These are phyloP conservation scores for Komagataella populi DNA, from an alignment of 805 yeast genomes.

Conservation along the genomic window DNA sequence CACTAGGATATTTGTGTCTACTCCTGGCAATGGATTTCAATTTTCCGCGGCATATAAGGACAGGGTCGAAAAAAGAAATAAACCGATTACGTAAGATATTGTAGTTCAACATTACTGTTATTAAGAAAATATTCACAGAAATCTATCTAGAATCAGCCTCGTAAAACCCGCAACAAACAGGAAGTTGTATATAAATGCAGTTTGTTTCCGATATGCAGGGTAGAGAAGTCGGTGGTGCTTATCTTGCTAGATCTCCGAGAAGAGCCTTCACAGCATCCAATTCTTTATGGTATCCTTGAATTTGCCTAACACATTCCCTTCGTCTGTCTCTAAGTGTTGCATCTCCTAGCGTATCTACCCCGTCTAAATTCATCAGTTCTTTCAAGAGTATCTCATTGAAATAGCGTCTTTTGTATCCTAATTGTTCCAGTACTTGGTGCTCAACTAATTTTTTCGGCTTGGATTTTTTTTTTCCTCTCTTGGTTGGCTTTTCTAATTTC, in stretches of 20 bases:
- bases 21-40: too few relatives aligned
- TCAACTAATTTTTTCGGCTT: not conserved
- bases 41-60: not conserved
- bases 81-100: not conserved
- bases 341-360: constrained; percentile 37
- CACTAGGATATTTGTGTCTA: too few relatives aligned
- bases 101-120: too few relatives aligned
- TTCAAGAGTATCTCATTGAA: constrained; percentile 58
- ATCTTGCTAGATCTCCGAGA: not conserved
- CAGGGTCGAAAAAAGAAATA: not conserved
- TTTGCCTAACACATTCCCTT: constrained; percentile 41
- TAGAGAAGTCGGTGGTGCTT: not conserved
- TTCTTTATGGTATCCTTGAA: constrained; percentile 45
- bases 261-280: constrained; percentile 24
- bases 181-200: not conserved
- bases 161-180: not conserved
- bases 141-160: not conserved
- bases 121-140: too few relatives aligned
- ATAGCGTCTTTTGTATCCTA: constrained; percentile 35
- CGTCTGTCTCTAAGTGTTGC: constrained; percentile 40
- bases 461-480: constrained; percentile 1
- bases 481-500: not conserved
- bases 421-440: not conserved
- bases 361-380: constrained; percentile 53
- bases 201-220: not conserved